A percentile compares a stretch with the other conserved stretches of the same genome.
phyloP scores from a whole-genome alignment of 306 rosid species.

The Cucurbita maxima region DNA sequence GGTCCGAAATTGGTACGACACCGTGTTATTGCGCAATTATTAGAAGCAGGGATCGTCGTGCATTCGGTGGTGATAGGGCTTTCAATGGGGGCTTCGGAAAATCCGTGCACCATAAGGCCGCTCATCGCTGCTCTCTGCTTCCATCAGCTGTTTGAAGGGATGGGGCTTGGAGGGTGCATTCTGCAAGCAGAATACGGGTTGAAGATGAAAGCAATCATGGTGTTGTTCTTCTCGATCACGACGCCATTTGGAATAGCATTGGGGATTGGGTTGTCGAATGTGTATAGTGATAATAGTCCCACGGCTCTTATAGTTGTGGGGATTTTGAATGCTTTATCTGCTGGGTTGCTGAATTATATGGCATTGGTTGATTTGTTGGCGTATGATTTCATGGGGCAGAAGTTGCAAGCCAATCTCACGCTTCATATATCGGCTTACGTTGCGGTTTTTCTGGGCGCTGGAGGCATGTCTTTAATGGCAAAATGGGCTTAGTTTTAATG shows the following conservation, averaged over 20 bases:
- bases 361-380: slow-evolving; percentile 67
- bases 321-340: slow-evolving; percentile 43
- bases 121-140: slow-evolving; percentile 45
- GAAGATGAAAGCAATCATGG: slow-evolving; percentile 32
- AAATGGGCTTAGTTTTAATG: slow-evolving; percentile 19
- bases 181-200: slow-evolving; percentile 36
- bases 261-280: slow-evolving; percentile 47
- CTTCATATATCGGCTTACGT: slow-evolving; percentile 40
- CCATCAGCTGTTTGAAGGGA: slow-evolving; percentile 51
- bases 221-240: slow-evolving; percentile 47
- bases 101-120: slow-evolving; percentile 38
- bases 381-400: slow-evolving; percentile 38
- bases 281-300: slow-evolving; percentile 29
- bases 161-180: slow-evolving; percentile 48
- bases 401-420: slow-evolving; percentile 32
- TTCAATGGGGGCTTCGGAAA: slow-evolving; percentile 42
- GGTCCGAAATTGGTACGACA: neutral
- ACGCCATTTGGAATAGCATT: slow-evolving; percentile 46
- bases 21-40: slow-evolving; percentile 15
- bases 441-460: slow-evolving; percentile 39
- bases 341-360: slow-evolving; percentile 52
- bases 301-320: slow-evolving; percentile 41
- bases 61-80: slow-evolving; percentile 48
- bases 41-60: slow-evolving; percentile 33
- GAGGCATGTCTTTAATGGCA: slow-evolving; percentile 45